Percentiles rank a stretch among this genome's conserved stretches.
phyloP scores from a whole-genome alignment of 345 rosid genomes.

The Pistacia integerrima region DNA sequence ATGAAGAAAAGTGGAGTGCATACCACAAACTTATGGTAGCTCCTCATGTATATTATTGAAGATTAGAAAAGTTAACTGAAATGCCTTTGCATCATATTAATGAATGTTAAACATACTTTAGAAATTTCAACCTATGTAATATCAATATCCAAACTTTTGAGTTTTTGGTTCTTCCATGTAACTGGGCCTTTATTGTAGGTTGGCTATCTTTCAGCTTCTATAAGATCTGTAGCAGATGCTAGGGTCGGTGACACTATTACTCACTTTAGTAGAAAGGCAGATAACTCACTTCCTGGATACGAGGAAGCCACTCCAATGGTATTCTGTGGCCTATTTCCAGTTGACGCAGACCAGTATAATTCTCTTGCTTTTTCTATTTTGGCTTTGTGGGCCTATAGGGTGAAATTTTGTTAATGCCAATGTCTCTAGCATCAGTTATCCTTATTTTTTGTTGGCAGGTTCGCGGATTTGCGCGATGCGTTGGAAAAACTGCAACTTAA shows the following conservation, averaged over 20 bases:
- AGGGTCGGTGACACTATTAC: constrained; percentile 97
- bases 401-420: constrained; percentile 12
- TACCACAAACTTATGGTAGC: no score
- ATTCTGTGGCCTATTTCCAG: constrained; percentile 97
- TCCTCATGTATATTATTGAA: no score
- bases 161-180: not conserved
- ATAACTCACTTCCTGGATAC: constrained; percentile 83
- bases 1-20: no score
- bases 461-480: constrained; percentile 92
- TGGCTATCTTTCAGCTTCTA: constrained; percentile 94
- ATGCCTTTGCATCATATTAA: no score
- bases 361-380: constrained; percentile 24
- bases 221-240: constrained; percentile 96
- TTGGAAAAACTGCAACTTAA: constrained; percentile 95
- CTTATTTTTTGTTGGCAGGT: constrained; percentile 53
- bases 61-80: no score
- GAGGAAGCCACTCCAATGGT: constrained; percentile 99
- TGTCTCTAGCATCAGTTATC: constrained; percentile 16
- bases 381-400: constrained; percentile 6
- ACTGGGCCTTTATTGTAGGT: constrained; percentile 49
- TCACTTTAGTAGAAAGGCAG: constrained; percentile 67
- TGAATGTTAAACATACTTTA: no score
- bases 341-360: constrained; percentile 96
- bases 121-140: no score
- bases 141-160: no score